Evolutionary conservation across 176 grass and related monocot species (phyloP).

Genomic region (Oryza australiensis): DNA sequence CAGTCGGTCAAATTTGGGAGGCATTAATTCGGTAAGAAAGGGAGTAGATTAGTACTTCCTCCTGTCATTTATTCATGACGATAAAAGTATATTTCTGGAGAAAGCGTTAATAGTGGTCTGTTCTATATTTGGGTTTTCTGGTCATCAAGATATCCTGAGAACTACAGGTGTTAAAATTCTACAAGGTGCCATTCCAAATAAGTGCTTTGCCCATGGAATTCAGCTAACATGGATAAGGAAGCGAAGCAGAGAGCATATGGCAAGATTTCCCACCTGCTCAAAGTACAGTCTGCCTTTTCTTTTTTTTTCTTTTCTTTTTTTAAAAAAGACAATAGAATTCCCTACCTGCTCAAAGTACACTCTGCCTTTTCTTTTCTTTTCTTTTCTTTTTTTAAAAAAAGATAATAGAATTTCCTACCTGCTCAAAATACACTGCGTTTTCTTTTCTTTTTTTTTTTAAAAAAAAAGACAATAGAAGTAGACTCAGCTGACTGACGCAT

Average conservation of each 20-base stretch:
- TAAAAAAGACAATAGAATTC: neutral
- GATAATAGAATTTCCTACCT: neutral
- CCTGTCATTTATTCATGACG: too few relatives aligned
- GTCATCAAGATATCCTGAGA: neutral
- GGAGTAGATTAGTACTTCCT: too few relatives aligned
- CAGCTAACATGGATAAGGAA: neutral
- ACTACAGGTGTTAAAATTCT: neutral
- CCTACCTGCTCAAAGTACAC: too few relatives aligned
- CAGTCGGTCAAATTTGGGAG: too few relatives aligned
- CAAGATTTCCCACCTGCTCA: neutral
- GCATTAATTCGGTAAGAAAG: neutral
- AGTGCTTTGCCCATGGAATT: neutral
- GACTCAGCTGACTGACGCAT: neutral
- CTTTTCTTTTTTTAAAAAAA: too few relatives aligned
- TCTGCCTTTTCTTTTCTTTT: too few relatives aligned
- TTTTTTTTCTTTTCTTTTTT: neutral
- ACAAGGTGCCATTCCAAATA: neutral
- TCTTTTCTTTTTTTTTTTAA: neutral
- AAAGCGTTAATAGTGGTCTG: neutral
- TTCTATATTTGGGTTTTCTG: neutral
- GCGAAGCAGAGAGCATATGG: neutral
- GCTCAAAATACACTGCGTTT: neutral
- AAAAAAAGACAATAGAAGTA: neutral
- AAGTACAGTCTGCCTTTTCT: neutral
- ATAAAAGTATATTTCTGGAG: too few relatives aligned